phyloP scores from a whole-genome alignment of 495 filamentous ascomycete species.

The Jackrogersella multiformis region DNA sequence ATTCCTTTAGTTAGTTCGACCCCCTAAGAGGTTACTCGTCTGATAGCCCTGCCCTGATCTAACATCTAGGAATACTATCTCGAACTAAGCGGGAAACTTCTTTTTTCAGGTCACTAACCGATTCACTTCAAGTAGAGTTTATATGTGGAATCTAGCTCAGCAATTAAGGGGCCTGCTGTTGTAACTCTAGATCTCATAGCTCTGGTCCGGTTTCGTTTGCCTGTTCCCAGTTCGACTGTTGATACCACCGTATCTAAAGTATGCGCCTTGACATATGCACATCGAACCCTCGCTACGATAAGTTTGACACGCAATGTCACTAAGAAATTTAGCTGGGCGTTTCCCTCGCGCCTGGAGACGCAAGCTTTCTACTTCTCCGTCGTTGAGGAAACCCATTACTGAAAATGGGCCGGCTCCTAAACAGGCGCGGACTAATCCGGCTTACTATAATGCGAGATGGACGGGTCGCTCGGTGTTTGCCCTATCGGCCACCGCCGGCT shows the following conservation, averaged over 20 bases:
- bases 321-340: conserved; percentile 38
- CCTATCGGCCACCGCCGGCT: conserved; percentile 52
- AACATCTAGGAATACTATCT: neutral
- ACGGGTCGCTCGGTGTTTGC: conserved; percentile 49
- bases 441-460: conserved; percentile 25
- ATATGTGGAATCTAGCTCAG: neutral
- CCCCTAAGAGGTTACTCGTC: neutral
- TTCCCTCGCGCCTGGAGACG: conserved; percentile 39
- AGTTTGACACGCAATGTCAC: conserved; percentile 31
- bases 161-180: conserved; percentile 1
- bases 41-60: neutral
- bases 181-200: conserved; percentile 5
- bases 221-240: conserved; percentile 6
- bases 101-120: neutral
- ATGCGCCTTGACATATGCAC: conserved; percentile 13
- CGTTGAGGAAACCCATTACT: conserved; percentile 28
- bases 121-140: neutral
- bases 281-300: conserved; percentile 8
- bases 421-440: conserved; percentile 23
- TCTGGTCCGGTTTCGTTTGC: neutral
- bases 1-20: neutral
- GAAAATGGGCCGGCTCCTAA: conserved; percentile 22
- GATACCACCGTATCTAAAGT: conserved; percentile 18
- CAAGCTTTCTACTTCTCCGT: conserved; percentile 24
- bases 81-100: neutral